phyloP scores from a whole-genome alignment of 177 flowering plant species.

The Vitis hybrid region DNA sequence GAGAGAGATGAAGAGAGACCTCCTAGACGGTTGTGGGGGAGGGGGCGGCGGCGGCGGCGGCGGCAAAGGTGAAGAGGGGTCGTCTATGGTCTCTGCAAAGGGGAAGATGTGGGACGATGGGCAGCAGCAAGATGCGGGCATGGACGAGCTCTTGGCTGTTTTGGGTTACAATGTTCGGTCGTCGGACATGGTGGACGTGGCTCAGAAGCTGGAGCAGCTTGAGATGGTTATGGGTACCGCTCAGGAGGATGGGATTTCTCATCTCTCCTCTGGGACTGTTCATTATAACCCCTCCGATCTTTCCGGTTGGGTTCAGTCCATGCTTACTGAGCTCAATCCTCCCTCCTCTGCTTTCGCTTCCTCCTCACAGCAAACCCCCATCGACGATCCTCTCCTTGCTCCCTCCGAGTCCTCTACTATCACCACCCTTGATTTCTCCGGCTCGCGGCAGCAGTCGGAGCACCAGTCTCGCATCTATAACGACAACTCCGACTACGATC shows the following conservation, averaged over 20 bases:
- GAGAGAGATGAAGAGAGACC: conserved; percentile 30
- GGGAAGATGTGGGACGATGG: conserved; percentile 32
- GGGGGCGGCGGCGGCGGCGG: not conserved
- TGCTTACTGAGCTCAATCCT: conserved; percentile 37
- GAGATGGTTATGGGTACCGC: conserved; percentile 45
- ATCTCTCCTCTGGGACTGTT: conserved; percentile 38
- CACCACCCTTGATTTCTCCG: not conserved
- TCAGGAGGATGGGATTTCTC: conserved; percentile 33
- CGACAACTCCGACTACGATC: conserved; percentile 39
- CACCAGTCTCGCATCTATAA: conserved; percentile 5
- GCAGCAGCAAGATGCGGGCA: conserved; percentile 30
- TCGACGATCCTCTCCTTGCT: conserved; percentile 5
- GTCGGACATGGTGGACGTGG: conserved; percentile 56
- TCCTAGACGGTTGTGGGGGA: conserved; percentile 4
- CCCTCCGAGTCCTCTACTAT: conserved; percentile 12
- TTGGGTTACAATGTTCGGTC: conserved; percentile 51
- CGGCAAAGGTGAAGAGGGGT: conserved; percentile 10
- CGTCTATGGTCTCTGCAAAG: conserved; percentile 21
- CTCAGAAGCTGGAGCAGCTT: conserved; percentile 50
- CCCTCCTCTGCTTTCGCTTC: not conserved
- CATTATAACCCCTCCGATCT: conserved; percentile 54
- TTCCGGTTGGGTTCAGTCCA: conserved; percentile 42
- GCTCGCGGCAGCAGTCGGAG: conserved; percentile 2
- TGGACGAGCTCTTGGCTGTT: conserved; percentile 50
- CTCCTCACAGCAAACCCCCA: not conserved